Evolutionary conservation across 2,329 filamentous ascomycete species (phyloP).

Genomic region (Herpotrichia juniperi): DNA sequence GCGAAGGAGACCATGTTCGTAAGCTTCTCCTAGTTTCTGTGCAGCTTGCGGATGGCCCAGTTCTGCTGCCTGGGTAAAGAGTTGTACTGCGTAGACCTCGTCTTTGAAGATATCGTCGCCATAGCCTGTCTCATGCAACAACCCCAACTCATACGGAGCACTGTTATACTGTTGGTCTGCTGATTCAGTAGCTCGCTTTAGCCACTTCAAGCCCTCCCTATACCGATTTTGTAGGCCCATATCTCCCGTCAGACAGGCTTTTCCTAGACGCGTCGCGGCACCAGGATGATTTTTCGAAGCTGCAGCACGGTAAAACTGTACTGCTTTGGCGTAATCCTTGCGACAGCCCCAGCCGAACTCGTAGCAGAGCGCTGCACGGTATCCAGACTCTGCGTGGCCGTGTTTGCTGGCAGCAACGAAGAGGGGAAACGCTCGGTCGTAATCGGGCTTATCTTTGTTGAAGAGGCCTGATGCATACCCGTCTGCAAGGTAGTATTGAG

Average conservation of each 20-base stretch:
- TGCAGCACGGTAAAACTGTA: conserved; percentile 88
- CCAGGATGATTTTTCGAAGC: conserved; percentile 95
- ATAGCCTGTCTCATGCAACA: conserved; percentile 90
- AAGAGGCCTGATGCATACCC: conserved; percentile 94
- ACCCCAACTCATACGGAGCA: conserved; percentile 87
- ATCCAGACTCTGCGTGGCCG: conserved; percentile 94
- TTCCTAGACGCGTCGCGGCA: conserved; percentile 89
- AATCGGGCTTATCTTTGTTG: conserved; percentile 91
- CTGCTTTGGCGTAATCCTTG: conserved; percentile 87
- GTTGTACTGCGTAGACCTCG: conserved; percentile 85
- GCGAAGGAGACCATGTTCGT: conserved; percentile 86
- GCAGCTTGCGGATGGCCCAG: conserved; percentile 86
- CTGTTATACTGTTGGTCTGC: conserved; percentile 92
- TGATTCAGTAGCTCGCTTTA: conserved; percentile 89
- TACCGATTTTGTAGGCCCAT: conserved; percentile 84
- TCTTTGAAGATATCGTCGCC: conserved; percentile 95
- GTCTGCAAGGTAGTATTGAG: conserved; percentile 96
- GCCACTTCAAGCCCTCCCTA: conserved; percentile 92
- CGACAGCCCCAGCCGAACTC: conserved; percentile 98
- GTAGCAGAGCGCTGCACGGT: conserved; percentile 91
- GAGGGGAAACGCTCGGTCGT: conserved; percentile 87
- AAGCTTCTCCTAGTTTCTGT: conserved; percentile 91
- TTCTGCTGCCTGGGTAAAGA: conserved; percentile 94
- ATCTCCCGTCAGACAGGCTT: conserved; percentile 87
- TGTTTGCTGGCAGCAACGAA: conserved; percentile 95